Percentiles rank a stretch among this genome's conserved stretches.
Conservation (phyloP, 1,284 basidiomycete genomes). For the Grifola frondosa region DNA sequence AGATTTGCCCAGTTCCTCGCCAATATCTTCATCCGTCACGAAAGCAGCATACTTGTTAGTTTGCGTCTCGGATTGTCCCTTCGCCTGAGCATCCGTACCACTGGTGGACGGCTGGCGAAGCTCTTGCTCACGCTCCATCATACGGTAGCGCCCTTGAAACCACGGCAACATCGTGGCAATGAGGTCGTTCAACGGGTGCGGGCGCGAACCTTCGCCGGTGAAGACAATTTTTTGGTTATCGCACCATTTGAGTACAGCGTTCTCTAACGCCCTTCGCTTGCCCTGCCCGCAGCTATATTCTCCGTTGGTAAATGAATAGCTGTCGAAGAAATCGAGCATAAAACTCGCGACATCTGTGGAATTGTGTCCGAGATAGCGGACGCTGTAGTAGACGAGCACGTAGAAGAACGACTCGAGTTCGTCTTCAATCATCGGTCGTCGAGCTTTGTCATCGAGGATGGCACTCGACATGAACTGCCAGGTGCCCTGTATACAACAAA, state of each 20-base stretch:
- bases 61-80: no score
- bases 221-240: no score
- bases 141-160: conserved; percentile 2
- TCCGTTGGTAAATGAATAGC: background rate
- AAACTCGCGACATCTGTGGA: background rate
- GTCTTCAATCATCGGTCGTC: conserved; percentile 1
- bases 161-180: background rate
- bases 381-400: conserved; percentile 8
- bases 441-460: background rate
- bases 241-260: no score
- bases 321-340: conserved; percentile 10
- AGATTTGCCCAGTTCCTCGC: no score
- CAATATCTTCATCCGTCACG: no score
- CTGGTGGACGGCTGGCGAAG: no score
- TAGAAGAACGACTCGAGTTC: conserved; percentile 15
- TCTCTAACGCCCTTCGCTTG: no score
- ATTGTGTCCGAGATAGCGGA: conserved; percentile 6
- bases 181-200: background rate
- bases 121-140: background rate
- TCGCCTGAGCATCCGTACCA: no score
- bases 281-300: background rate
- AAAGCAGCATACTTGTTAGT: no score
- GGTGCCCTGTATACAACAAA: conserved; percentile 14
- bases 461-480: conserved; percentile 4
- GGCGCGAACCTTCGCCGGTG: background rate